Percentiles rank a stretch among this genome's conserved stretches.
Evolutionary conservation across 371 early-diverging fungal genomes (phyloP).

Genomic region (Rhizopus arrhizus): DNA sequence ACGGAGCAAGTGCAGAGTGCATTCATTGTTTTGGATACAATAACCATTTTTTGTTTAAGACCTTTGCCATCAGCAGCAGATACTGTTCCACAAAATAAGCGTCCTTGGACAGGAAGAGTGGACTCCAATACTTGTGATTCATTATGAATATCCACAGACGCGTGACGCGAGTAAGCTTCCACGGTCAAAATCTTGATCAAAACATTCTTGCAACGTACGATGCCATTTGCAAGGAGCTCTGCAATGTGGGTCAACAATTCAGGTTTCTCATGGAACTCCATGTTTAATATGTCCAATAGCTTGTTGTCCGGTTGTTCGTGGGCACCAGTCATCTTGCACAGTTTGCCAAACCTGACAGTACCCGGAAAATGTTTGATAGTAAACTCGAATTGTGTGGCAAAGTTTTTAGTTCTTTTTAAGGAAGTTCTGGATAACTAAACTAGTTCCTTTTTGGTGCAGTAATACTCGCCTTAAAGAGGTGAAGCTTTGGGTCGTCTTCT

Average conservation of each 20-base stretch:
- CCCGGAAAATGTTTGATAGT: too few relatives aligned
- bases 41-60: constrained; percentile 6
- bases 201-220: background rate
- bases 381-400: too few relatives aligned
- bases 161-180: constrained; percentile 6
- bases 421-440: too few relatives aligned
- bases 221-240: background rate
- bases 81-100: constrained; percentile 1
- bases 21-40: constrained; percentile 4
- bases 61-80: constrained; percentile 5
- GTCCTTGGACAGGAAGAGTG: background rate
- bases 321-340: background rate
- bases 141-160: constrained; percentile 5
- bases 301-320: constrained; percentile 7
- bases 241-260: constrained; percentile 1
- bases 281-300: constrained; percentile 5
- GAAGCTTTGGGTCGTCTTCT: too few relatives aligned
- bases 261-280: background rate
- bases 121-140: constrained; percentile 4
- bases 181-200: constrained; percentile 5
- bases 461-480: too few relatives aligned
- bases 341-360: background rate
- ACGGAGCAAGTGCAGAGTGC: constrained; percentile 2
- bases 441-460: too few relatives aligned
- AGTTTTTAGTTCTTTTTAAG: too few relatives aligned